Base-by-base conservation (phyloP, 2,329 filamentous ascomycete genomes). In the Diplocarpon rosae region DNA sequence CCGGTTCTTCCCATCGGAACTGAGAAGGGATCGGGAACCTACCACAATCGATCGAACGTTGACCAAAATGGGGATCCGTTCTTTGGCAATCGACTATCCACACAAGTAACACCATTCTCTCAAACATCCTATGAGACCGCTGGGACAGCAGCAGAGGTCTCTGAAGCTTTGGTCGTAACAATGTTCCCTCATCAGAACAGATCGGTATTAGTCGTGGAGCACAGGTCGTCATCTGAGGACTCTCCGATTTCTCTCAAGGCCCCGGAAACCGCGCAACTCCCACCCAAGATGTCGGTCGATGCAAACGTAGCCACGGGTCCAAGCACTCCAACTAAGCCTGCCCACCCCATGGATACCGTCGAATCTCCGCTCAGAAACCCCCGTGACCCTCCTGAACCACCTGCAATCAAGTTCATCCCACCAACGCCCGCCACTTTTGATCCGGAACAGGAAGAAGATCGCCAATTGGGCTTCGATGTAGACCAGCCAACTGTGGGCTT, bases 141-240 rank as follows among this genome's bases (percentile, higher is more conserved):
- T 29, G 79, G 77, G n/a, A 78, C 73, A 2, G 67, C 69, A 36
- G 68, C 69, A 3, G 77, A 79, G 52, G 71, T 82, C 33, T 77
- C 76, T 1, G 76, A 82, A 62, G 78, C 78, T 29, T 63, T 73
- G 57, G 75, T 74, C 32, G 69, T 82, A 44, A 76, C 69, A 48
- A 76, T 82, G 54, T 79, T 73, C 52, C 70, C 73, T 15, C 78
- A 82, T 51, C 76, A 81, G 54, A 81, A 80, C 52, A 78, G 71
- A 38, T 82, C 78, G 4, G 63, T 82, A 10, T 59, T 80, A 34
- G 69, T 81, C 62, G 72, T 81, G 11, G 48, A 61, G 36, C 58
- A 60, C 27, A 41, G 41, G 35, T 35, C 50, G 14, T 46, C 52
- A 29, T 46, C 51, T 10, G 51, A 53, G 13, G 28, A 46, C 11